A percentile compares a stretch with the other conserved stretches of the same genome.
These are phyloP conservation scores for Chlorella ohadii DNA, from an alignment of 139 green algal genomes.

Conservation along the genomic window DNA sequence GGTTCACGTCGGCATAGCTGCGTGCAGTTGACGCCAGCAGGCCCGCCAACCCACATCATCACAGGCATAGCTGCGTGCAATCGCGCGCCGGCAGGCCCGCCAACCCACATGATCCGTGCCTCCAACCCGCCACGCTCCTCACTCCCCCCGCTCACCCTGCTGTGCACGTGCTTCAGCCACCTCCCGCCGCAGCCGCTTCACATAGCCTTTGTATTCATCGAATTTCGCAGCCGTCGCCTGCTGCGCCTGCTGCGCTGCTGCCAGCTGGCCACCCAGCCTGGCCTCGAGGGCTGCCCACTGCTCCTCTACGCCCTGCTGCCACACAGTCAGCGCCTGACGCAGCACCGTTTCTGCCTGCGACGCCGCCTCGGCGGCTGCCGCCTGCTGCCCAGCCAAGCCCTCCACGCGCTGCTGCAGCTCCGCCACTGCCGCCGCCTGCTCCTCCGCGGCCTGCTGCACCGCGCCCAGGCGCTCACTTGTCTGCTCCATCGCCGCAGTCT, in stretches of 20 bases:
- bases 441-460: neutral
- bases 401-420: constrained; percentile 1
- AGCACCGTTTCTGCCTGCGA: neutral
- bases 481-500: neutral
- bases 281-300: constrained; percentile 10
- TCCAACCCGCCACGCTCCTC: neutral
- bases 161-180: neutral
- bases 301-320: constrained; percentile 26
- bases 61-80: too few relatives aligned
- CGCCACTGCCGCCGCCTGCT: neutral
- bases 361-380: neutral
- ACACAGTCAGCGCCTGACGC: constrained; percentile 18
- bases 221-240: constrained; percentile 23
- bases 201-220: constrained; percentile 42
- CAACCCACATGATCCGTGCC: too few relatives aligned
- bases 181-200: constrained; percentile 38
- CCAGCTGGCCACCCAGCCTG: constrained; percentile 2
- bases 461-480: too few relatives aligned
- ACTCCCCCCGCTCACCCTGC: neutral
- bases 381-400: neutral
- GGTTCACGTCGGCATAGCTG: too few relatives aligned
- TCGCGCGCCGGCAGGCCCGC: too few relatives aligned
- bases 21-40: too few relatives aligned
- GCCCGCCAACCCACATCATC: too few relatives aligned
- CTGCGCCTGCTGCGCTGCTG: neutral